Evolutionary conservation across 192 early-diverging fungal genomes (phyloP).

Genomic region (Oehlia diaphana): DNA sequence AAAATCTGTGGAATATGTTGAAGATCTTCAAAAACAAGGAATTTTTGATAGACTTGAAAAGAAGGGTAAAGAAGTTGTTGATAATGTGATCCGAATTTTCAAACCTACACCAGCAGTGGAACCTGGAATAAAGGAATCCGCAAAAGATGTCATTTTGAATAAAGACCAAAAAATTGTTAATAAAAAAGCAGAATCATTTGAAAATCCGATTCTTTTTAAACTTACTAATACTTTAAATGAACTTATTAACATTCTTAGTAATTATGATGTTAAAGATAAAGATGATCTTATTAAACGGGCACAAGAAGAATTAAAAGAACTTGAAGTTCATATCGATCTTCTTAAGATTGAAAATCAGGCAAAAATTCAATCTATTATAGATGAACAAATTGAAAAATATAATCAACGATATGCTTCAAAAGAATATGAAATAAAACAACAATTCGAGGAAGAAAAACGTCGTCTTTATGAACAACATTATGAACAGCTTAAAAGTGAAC

Average conservation of each 20-base stretch:
- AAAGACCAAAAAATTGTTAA: not conserved
- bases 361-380: conserved; percentile 46
- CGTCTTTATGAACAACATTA: conserved; percentile 41
- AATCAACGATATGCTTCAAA: conserved; percentile 59
- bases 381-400: conserved; percentile 47
- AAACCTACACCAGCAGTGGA: not conserved
- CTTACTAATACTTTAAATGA: not conserved
- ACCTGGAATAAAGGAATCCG: too few species aligned
- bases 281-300: not conserved
- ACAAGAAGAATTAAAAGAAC: not conserved
- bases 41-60: conserved; percentile 23
- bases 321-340: conserved; percentile 43
- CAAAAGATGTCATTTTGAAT: not conserved
- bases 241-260: conserved; percentile 5
- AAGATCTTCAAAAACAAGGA: conserved; percentile 51
- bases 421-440: conserved; percentile 56
- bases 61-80: not conserved
- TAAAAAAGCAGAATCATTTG: not conserved
- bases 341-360: conserved; percentile 44
- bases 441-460: conserved; percentile 45
- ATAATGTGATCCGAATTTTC: not conserved
- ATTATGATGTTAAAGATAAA: not conserved
- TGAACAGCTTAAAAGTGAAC: conserved; percentile 42
- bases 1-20: conserved; percentile 51
- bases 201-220: conserved; percentile 9